phyloP scores from a whole-genome alignment of 352 stramenopile species.

The Thraustochytrium sp. region DNA sequence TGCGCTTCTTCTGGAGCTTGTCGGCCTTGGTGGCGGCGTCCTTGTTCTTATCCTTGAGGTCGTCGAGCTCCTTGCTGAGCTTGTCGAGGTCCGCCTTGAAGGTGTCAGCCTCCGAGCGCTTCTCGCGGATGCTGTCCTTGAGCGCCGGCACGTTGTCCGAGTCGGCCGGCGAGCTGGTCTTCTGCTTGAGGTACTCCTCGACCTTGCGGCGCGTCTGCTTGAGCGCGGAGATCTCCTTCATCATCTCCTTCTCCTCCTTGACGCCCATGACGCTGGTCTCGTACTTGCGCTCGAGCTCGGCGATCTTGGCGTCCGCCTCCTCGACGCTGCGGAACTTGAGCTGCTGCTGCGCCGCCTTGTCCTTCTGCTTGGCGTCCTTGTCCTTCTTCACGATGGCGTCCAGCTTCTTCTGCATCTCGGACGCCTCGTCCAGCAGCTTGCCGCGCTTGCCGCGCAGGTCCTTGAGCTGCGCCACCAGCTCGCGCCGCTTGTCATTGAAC shows the following conservation, averaged over 20 bases:
- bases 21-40: neutral
- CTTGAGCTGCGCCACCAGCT: slow-evolving; percentile 12
- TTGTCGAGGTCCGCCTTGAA: neutral
- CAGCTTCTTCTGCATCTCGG: slow-evolving; percentile 1
- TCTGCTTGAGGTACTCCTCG: slow-evolving; percentile 12
- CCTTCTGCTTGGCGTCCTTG: slow-evolving; percentile 9
- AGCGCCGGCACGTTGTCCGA: slow-evolving; percentile 8
- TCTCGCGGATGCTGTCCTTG: neutral
- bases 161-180: neutral
- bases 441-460: neutral
- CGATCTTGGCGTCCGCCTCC: slow-evolving; percentile 13
- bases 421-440: neutral
- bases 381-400: slow-evolving; percentile 7
- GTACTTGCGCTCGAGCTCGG: slow-evolving; percentile 21
- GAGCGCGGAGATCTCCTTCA: slow-evolving; percentile 16
- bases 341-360: neutral
- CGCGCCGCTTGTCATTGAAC: slow-evolving; percentile 26
- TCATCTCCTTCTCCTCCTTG: slow-evolving; percentile 18
- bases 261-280: neutral
- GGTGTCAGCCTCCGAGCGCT: neutral
- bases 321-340: neutral
- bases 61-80: slow-evolving; percentile 24
- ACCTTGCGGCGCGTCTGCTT: slow-evolving; percentile 11
- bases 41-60: slow-evolving; percentile 12
- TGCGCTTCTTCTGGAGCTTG: slow-evolving; percentile 37